Percentiles rank a stretch among this genome's conserved stretches.
phyloP scores from a whole-genome alignment of 495 filamentous ascomycete species.

The Aspergillus carlsbadensis region DNA sequence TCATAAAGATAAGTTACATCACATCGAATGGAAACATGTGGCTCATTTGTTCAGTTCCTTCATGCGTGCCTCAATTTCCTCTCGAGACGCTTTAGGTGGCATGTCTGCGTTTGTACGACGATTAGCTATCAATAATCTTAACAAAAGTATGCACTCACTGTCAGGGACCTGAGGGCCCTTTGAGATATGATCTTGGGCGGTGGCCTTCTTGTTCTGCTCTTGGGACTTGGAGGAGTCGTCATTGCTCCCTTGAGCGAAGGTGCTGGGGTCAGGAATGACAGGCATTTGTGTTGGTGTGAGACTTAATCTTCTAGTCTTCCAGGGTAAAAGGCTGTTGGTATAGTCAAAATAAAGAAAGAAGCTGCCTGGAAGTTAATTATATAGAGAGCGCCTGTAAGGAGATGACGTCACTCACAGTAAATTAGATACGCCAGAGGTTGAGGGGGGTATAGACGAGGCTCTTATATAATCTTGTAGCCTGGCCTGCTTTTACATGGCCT shows the following conservation, averaged over 20 bases:
- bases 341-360: neutral
- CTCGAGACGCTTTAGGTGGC: conserved; percentile 59
- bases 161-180: conserved; percentile 49
- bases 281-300: conserved; percentile 26
- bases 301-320: neutral
- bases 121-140: too few species aligned
- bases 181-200: conserved; percentile 33
- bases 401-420: conserved; percentile 1
- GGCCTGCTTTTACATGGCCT: too few species aligned
- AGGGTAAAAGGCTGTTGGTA: neutral
- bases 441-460: too few species aligned
- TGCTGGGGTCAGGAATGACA: conserved; percentile 34
- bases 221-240: conserved; percentile 19
- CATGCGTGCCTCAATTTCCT: conserved; percentile 63
- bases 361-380: neutral
- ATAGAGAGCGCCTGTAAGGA: neutral
- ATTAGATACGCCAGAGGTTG: neutral
- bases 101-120: conserved; percentile 37
- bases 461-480: too few species aligned
- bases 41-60: conserved; percentile 62
- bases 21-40: neutral
- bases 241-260: conserved; percentile 24
- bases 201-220: conserved; percentile 32
- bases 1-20: neutral
- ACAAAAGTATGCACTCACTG: conserved; percentile 26